Conservation (phyloP, 441 rosid species). For the Mallotus repandus region DNA sequence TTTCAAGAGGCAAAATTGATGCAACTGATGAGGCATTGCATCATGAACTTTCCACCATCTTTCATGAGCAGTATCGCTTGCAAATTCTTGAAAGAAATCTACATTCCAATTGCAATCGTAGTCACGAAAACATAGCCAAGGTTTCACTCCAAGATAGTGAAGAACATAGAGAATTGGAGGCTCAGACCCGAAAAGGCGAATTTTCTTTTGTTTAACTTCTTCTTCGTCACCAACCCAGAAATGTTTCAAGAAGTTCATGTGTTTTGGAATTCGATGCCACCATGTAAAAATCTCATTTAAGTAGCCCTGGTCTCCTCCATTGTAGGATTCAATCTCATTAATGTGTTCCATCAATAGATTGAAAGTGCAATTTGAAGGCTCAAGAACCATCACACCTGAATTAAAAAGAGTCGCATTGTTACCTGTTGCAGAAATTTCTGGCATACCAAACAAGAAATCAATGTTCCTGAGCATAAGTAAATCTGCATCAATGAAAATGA, state of each 20-base stretch:
- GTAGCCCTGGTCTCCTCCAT: constrained; percentile 95
- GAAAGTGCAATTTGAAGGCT: constrained; percentile 91
- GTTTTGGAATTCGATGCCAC: constrained; percentile 92
- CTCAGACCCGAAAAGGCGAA: constrained; percentile 67
- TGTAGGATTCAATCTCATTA: constrained; percentile 83
- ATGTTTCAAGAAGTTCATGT: constrained; percentile 85
- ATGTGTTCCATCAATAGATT: constrained; percentile 86
- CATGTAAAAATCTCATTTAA: constrained; percentile 85
- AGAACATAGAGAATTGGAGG: constrained; percentile 80
- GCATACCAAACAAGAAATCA: constrained; percentile 83
- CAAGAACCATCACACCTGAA: constrained; percentile 91
- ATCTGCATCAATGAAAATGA: constrained; percentile 90
- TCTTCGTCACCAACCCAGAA: constrained; percentile 90
- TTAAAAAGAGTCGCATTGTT: constrained; percentile 81
- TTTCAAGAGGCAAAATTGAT: constrained; percentile 62
- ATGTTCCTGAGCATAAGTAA: constrained; percentile 80
- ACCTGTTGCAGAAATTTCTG: constrained; percentile 89
- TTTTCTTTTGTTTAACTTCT: constrained; percentile 66
- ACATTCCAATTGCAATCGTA: constrained; percentile 89
- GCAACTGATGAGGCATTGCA: constrained; percentile 74
- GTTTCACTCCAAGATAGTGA: constrained; percentile 83
- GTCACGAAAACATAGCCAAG: constrained; percentile 86
- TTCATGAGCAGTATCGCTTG: constrained; percentile 74
- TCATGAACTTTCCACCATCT: constrained; percentile 94
- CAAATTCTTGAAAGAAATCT: constrained; percentile 76